These are phyloP conservation scores for Aurinia saxatilis DNA, from an alignment of 345 rosid genomes.

Conservation along the genomic window DNA sequence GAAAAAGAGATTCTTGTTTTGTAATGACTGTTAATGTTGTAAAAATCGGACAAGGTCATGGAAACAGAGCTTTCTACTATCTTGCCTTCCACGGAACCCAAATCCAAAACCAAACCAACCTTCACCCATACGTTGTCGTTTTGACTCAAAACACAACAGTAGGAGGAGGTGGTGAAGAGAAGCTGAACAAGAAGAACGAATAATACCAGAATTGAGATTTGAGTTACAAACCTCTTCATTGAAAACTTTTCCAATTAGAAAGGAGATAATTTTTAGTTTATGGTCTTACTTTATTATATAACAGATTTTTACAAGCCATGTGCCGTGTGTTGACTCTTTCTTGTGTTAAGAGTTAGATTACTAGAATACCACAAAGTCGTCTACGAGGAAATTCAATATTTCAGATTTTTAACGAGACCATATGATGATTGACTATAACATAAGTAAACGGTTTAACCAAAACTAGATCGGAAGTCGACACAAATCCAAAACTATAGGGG, in stretches of 20 bases:
- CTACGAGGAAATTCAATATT: too few species aligned
- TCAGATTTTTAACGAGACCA: too few species aligned
- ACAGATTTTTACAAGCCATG: neutral
- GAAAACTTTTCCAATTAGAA: neutral
- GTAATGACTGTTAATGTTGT: neutral
- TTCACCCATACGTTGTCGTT: neutral
- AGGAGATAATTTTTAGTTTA: neutral
- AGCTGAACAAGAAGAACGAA: neutral
- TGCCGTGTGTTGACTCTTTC: slow-evolving; percentile 2
- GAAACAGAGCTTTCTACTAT: slow-evolving; percentile 13
- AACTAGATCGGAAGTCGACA: too few species aligned
- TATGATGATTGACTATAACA: too few species aligned
- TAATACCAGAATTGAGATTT: neutral
- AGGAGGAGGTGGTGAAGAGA: neutral
- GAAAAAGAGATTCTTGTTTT: slow-evolving; percentile 10
- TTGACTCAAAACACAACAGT: neutral
- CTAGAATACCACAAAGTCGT: too few species aligned
- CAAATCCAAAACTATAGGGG: too few species aligned
- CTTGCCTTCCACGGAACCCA: slow-evolving; percentile 24
- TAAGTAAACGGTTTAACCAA: too few species aligned
- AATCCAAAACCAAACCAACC: slow-evolving; percentile 24
- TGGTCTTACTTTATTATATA: neutral
- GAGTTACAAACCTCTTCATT: slow-evolving; percentile 12
- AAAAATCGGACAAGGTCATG: slow-evolving; percentile 25
- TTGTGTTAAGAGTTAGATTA: too few species aligned